These are phyloP conservation scores for Pouteria campechiana DNA, from an alignment of 179 eudicot species.

Conservation along the genomic window DNA sequence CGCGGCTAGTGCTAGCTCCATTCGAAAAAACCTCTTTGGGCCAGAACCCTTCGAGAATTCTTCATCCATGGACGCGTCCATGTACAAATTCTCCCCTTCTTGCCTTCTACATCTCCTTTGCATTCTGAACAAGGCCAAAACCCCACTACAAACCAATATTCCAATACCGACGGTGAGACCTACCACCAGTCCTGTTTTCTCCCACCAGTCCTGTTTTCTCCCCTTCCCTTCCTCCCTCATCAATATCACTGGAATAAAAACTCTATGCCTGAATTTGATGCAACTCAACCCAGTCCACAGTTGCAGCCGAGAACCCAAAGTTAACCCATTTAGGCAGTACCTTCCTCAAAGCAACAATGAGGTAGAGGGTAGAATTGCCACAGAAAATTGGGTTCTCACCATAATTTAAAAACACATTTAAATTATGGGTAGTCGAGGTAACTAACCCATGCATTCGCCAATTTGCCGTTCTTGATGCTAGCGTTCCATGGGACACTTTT, in stretches of 20 bases:
- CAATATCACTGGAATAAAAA: constrained; percentile 31
- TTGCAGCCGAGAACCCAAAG: constrained; percentile 41
- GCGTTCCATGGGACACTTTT: constrained; percentile 6
- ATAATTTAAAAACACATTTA: constrained; percentile 32
- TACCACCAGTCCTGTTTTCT: background rate
- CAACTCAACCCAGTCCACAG: constrained; percentile 16
- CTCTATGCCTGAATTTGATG: constrained; percentile 32
- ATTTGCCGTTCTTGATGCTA: constrained; percentile 12
- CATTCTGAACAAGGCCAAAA: constrained; percentile 3
- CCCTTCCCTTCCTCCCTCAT: background rate
- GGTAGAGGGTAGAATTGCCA: constrained; percentile 17
- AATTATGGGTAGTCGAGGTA: constrained; percentile 20
- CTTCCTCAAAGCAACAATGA: constrained; percentile 20
- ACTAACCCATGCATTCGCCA: constrained; percentile 36
- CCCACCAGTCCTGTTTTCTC: background rate
- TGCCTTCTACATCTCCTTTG: constrained; percentile 4
- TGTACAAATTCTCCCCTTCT: background rate
- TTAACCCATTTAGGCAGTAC: constrained; percentile 25
- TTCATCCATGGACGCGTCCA: background rate
- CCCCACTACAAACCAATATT: constrained; percentile 1
- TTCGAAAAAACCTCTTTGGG: constrained; percentile 5
- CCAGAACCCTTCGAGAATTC: constrained; percentile 8
- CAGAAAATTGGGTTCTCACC: constrained; percentile 12
- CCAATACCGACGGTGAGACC: constrained; percentile 5
- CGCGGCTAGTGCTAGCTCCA: constrained; percentile 4